Conservation (phyloP, 176 grass and related monocot genomes). For the Cenchrus fungigraminus region DNA sequence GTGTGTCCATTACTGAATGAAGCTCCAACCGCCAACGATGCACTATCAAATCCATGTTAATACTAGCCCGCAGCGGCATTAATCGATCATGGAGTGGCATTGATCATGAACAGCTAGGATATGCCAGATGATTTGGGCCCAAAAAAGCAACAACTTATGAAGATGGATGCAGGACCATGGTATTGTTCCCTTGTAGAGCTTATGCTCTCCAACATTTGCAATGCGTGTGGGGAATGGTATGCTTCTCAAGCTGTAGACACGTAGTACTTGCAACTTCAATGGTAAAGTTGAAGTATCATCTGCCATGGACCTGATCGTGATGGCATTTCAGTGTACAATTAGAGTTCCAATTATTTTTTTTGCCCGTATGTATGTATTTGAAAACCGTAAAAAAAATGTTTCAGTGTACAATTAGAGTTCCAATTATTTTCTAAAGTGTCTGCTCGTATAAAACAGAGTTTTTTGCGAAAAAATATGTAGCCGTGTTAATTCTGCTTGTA, state of each 20-base stretch:
- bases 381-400: not conserved
- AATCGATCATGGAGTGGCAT: not conserved
- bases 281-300: not conserved
- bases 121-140: not conserved
- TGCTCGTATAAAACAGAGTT: too few relatives aligned
- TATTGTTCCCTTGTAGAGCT: not conserved
- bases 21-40: constrained; percentile 17
- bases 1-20: not conserved
- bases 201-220: not conserved
- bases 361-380: not conserved
- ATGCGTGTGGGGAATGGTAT: not conserved
- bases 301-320: not conserved
- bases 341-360: too few relatives aligned
- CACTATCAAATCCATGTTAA: constrained; percentile 20
- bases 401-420: not conserved
- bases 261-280: not conserved
- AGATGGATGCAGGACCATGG: constrained; percentile 27
- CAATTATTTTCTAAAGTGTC: not conserved
- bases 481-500: not conserved
- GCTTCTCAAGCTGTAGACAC: constrained; percentile 37
- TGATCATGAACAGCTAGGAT: constrained; percentile 35
- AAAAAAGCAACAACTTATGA: not conserved
- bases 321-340: not conserved
- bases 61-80: not conserved
- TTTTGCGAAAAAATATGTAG: not conserved